phyloP scores from a whole-genome alignment of 1,284 basidiomycete genomes.

The Phylloporus sp. region DNA sequence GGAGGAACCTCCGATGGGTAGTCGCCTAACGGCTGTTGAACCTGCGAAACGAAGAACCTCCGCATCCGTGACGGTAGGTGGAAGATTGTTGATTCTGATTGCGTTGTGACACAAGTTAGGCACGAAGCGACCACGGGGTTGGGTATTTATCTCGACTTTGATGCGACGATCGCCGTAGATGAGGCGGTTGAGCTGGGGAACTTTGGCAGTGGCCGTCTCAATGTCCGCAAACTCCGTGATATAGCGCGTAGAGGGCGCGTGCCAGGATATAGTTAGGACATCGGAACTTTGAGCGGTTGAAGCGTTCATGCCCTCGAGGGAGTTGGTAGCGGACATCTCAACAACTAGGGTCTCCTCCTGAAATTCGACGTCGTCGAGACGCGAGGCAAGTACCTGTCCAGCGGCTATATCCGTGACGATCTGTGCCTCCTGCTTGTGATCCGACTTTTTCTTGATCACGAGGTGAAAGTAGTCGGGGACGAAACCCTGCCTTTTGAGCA shows the following conservation, averaged over 20 bases:
- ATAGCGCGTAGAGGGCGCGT: constrained; percentile 42
- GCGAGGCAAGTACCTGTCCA: constrained; percentile 42
- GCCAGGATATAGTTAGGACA: constrained; percentile 50
- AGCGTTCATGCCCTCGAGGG: constrained; percentile 45
- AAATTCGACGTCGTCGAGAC: constrained; percentile 49
- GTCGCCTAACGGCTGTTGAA: constrained; percentile 27
- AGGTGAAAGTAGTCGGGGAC: constrained; percentile 38
- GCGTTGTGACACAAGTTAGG: constrained; percentile 32
- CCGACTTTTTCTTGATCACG: constrained; percentile 30
- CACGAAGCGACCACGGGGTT: constrained; percentile 31
- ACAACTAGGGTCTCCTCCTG: constrained; percentile 43
- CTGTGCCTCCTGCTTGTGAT: constrained; percentile 36
- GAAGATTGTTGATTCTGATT: constrained; percentile 37
- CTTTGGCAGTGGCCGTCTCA: constrained; percentile 24
- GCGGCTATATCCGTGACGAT: constrained; percentile 44
- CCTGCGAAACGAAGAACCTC: constrained; percentile 28
- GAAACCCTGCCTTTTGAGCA: constrained; percentile 45
- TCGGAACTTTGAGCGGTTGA: constrained; percentile 34
- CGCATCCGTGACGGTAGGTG: constrained; percentile 23
- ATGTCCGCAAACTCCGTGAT: constrained; percentile 41
- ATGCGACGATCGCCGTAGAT: constrained; percentile 45
- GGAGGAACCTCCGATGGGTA: constrained; percentile 6
- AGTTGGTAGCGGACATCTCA: constrained; percentile 41
- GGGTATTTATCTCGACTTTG: constrained; percentile 45
- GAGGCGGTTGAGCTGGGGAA: constrained; percentile 38